Conservation (phyloP, 2,329 filamentous ascomycete species). For the Claviceps sp. region DNA sequence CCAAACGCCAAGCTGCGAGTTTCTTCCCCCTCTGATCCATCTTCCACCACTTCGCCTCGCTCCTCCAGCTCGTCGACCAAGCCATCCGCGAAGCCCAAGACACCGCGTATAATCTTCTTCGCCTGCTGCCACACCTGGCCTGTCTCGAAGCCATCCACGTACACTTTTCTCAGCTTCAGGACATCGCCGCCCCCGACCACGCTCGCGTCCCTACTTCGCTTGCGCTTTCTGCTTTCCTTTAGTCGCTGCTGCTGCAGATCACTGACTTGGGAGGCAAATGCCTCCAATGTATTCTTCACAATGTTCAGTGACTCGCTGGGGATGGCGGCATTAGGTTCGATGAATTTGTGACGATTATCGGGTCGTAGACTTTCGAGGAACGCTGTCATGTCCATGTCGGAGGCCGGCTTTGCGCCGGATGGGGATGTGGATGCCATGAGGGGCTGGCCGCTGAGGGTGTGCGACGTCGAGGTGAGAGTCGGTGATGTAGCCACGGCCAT, state of each 20-base stretch:
- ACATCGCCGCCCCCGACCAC: constrained; percentile 30
- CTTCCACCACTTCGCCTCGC: constrained; percentile 29
- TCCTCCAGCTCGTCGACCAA: constrained; percentile 36
- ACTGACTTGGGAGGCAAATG: constrained; percentile 59
- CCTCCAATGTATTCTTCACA: constrained; percentile 70
- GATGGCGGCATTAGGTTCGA: constrained; percentile 57
- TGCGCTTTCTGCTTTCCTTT: constrained; percentile 64
- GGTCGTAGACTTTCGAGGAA: constrained; percentile 45
- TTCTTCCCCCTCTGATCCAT: constrained; percentile 17
- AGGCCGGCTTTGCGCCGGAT: constrained; percentile 18
- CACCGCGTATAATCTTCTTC: constrained; percentile 57
- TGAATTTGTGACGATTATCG: constrained; percentile 55
- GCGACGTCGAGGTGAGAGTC: constrained; percentile 49
- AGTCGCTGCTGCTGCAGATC: constrained; percentile 57
- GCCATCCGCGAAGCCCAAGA: constrained; percentile 34
- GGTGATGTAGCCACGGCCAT: constrained; percentile 35
- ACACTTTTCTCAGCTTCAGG: constrained; percentile 68
- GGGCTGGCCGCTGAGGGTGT: constrained; percentile 44
- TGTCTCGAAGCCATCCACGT: constrained; percentile 75
- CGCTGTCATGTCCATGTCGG: constrained; percentile 27
- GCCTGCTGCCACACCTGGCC: constrained; percentile 93
- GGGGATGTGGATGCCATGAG: constrained; percentile 26
- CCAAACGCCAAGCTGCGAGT: constrained; percentile 15
- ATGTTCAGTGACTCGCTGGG: constrained; percentile 57
- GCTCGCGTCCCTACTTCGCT: constrained; percentile 41